Base-by-base conservation (phyloP, 2,329 filamentous ascomycete genomes). In the Phialophora macrospora region DNA sequence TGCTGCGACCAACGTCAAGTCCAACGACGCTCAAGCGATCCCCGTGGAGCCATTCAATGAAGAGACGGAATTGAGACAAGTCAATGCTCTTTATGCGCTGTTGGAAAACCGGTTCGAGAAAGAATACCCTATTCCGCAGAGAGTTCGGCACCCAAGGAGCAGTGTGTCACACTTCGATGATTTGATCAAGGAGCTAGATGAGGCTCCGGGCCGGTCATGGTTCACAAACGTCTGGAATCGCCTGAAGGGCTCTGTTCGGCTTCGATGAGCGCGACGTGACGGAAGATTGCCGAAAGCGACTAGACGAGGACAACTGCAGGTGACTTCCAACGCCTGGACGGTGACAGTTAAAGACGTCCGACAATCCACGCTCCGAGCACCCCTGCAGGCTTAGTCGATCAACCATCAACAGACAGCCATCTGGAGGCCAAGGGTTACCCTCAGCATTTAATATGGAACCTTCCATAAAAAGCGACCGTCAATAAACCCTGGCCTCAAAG, bases 21-120 rank as follows among this genome's bases (percentile, higher is more conserved):
- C 63, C n/a, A 71, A 70, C 51, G 67, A 70, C 32, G 68, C 64
- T 34, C 57, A 65, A 14, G 71, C 62, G 32, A 65, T 65, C 52
- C 63, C 70, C 17, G 69, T 52, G 63, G 70, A 62, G 54, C 66
- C 70, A 17, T 69, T 56, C 51, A 69, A 63, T 70, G 78, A 73
- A 24, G 72, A 69, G 44, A 70, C 71, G 28, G 82, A 84, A 67
- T 72, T 78, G 34, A 74, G 75, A 34, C 80, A 85, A 70, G 75
- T 87, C 61, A 88, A 87, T 70, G 85, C 85, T 4, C 80, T 88
- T 1, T 86, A 85, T 68, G 81, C 84, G 2, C 76, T 89, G n/a
- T 77, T 89, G 2, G 85, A 87, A 69, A 81, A 88, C 72, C 77
- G 84, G 56, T 88, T 87, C 71, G 77, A 75, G 55, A 83, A 81